These are phyloP conservation scores for Penicillium tannophilum DNA, from an alignment of 495 filamentous ascomycete species.

Conservation along the genomic window DNA sequence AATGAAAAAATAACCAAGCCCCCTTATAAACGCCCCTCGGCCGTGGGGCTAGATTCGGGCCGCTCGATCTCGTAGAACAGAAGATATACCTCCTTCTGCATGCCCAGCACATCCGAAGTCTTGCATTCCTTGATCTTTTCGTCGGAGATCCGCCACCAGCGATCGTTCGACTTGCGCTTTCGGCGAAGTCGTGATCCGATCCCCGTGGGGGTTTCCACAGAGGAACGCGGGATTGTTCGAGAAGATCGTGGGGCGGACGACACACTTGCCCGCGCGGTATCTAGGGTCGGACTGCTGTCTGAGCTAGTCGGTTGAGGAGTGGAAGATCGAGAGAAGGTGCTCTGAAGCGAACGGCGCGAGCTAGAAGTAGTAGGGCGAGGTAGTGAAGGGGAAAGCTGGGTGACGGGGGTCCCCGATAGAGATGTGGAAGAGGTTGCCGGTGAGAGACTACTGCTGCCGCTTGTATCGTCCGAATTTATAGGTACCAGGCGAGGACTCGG, in stretches of 20 bases:
- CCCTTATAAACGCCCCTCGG: constrained; percentile 1
- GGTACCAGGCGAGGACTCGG: constrained; percentile 45
- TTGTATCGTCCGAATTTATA: constrained; percentile 28
- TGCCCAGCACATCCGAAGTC: constrained; percentile 84
- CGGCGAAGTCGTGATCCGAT: constrained; percentile 51
- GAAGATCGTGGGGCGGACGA: constrained; percentile 31
- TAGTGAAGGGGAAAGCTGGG: constrained; percentile 34
- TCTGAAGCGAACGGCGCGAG: constrained; percentile 42
- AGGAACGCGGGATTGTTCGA: constrained; percentile 29
- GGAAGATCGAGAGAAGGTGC: constrained; percentile 36
- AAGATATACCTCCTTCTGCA: constrained; percentile 96
- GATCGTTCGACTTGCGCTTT: constrained; percentile 61
- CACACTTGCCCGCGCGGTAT: constrained; percentile 31
- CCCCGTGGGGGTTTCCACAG: constrained; percentile 19
- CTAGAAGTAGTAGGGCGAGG: constrained; percentile 42
- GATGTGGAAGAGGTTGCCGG: constrained; percentile 44
- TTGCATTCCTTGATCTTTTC: constrained; percentile 94
- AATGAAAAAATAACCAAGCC: not conserved
- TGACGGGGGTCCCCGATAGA: constrained; percentile 38
- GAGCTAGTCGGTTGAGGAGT: constrained; percentile 28
- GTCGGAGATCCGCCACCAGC: constrained; percentile 98
- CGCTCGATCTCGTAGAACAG: constrained; percentile 89
- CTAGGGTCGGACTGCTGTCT: constrained; percentile 31
- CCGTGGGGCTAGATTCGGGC: constrained; percentile 14
- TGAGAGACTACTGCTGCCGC: constrained; percentile 33